A percentile compares a stretch with the other conserved stretches of the same genome.
phyloP scores from a whole-genome alignment of 768 basidiomycete genomes.

The Lactifluus subvellereus region DNA sequence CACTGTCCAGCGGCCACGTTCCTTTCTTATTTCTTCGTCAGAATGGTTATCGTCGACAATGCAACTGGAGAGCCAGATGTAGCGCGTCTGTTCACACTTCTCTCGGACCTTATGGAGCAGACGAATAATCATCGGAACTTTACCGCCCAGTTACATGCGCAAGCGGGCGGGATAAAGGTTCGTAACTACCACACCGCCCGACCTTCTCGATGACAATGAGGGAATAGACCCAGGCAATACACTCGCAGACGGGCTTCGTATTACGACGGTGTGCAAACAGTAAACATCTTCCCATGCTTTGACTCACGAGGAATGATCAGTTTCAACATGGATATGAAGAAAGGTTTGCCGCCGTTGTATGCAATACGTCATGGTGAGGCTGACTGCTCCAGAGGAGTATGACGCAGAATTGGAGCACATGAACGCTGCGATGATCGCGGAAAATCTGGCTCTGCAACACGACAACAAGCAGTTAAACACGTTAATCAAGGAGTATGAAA shows the following conservation, averaged over 20 bases:
- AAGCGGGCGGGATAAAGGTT: conserved; percentile 79
- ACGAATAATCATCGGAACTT: conserved; percentile 71
- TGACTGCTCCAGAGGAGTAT: conserved; percentile 64
- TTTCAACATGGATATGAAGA: conserved; percentile 83
- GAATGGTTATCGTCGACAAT: conserved; percentile 52
- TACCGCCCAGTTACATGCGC: conserved; percentile 64
- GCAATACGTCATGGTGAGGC: not conserved
- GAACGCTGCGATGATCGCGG: conserved; percentile 68
- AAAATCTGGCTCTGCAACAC: conserved; percentile 81
- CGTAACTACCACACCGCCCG: conserved; percentile 21
- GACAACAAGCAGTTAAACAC: conserved; percentile 94
- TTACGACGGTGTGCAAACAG: conserved; percentile 56
- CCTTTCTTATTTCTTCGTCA: not conserved
- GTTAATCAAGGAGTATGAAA: conserved; percentile 94
- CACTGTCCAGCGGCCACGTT: no score
- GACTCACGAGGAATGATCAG: conserved; percentile 33
- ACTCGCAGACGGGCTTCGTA: conserved; percentile 89
- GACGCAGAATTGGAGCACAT: conserved; percentile 85
- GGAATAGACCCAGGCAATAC: conserved; percentile 73
- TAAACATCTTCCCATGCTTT: not conserved
- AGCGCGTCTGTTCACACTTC: conserved; percentile 55
- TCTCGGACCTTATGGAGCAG: conserved; percentile 79
- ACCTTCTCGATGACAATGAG: not conserved
- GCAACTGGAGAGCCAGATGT: conserved; percentile 49
- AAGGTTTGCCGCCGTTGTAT: conserved; percentile 46